Evolutionary conservation across 2,329 filamentous ascomycete species (phyloP).

Genomic region (Passalora sequoiae): DNA sequence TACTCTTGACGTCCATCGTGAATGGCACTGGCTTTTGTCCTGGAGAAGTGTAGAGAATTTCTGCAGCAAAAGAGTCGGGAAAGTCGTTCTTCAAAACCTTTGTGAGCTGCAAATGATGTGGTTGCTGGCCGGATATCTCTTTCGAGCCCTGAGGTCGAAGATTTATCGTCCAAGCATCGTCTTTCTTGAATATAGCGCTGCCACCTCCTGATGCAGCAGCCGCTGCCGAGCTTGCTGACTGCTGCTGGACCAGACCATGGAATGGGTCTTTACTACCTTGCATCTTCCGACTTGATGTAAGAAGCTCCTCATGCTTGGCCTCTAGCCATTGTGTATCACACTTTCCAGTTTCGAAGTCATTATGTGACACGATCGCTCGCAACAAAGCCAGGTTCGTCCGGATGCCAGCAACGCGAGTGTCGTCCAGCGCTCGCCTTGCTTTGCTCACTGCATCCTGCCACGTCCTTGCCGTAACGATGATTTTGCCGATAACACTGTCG

Average conservation of each 20-base stretch:
- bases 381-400: conserved; percentile 56
- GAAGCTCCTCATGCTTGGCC: conserved; percentile 40
- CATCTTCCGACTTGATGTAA: conserved; percentile 27
- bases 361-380: conserved; percentile 48
- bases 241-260: conserved; percentile 21
- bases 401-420: conserved; percentile 53
- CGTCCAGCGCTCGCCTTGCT: conserved; percentile 51
- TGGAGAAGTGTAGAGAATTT: conserved; percentile 46
- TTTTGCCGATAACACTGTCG: conserved; percentile 56
- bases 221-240: conserved; percentile 22
- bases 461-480: conserved; percentile 51
- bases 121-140: conserved; percentile 15
- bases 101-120: conserved; percentile 51
- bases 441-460: conserved; percentile 53
- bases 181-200: conserved; percentile 44
- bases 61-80: conserved; percentile 50
- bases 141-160: conserved; percentile 11
- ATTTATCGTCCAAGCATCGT: conserved; percentile 24
- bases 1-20: conserved; percentile 40
- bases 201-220: conserved; percentile 32
- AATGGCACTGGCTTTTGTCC: conserved; percentile 35
- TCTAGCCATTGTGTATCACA: conserved; percentile 58
- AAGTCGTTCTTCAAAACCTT: conserved; percentile 57
- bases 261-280: conserved; percentile 17
- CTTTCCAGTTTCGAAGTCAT: conserved; percentile 45